Evolutionary conservation across 768 basidiomycete species (phyloP).

Genomic region (Boletus subparvulus): DNA sequence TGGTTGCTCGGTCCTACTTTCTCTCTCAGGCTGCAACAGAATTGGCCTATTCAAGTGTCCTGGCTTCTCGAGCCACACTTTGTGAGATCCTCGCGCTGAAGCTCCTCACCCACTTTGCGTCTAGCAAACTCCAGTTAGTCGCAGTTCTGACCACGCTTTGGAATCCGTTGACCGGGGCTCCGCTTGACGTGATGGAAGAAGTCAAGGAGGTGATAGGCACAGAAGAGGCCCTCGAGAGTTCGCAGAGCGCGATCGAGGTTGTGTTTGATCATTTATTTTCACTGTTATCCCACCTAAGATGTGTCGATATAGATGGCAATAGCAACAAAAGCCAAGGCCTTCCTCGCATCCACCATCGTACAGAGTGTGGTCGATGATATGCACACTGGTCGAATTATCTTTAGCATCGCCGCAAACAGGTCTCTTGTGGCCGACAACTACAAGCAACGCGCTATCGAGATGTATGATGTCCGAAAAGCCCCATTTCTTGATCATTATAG

Average conservation of each 20-base stretch:
- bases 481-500: slow-evolving; percentile 86
- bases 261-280: slow-evolving; percentile 24
- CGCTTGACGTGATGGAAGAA: slow-evolving; percentile 61
- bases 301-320: slow-evolving; percentile 71
- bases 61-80: slow-evolving; percentile 67
- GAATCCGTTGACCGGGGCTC: slow-evolving; percentile 82
- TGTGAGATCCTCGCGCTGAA: slow-evolving; percentile 92
- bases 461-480: slow-evolving; percentile 64
- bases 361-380: slow-evolving; percentile 89
- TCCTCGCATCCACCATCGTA: slow-evolving; percentile 78
- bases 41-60: slow-evolving; percentile 75
- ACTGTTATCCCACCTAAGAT: not conserved
- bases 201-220: slow-evolving; percentile 57
- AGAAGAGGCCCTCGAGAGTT: slow-evolving; percentile 57
- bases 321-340: slow-evolving; percentile 78
- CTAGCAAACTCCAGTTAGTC: slow-evolving; percentile 69
- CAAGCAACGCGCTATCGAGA: slow-evolving; percentile 70
- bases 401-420: slow-evolving; percentile 57
- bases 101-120: slow-evolving; percentile 70
- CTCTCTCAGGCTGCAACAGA: slow-evolving; percentile 64
- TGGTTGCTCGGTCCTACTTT: slow-evolving; percentile 80
- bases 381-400: slow-evolving; percentile 75
- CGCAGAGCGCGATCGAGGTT: slow-evolving; percentile 86
- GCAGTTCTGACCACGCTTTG: slow-evolving; percentile 80
- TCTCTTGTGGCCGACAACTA: slow-evolving; percentile 91